Evolutionary conservation across 345 rosid species (phyloP), one percentile per base, ranked within the genome.

Genomic region (Eutrema heterophyllum): DNA sequence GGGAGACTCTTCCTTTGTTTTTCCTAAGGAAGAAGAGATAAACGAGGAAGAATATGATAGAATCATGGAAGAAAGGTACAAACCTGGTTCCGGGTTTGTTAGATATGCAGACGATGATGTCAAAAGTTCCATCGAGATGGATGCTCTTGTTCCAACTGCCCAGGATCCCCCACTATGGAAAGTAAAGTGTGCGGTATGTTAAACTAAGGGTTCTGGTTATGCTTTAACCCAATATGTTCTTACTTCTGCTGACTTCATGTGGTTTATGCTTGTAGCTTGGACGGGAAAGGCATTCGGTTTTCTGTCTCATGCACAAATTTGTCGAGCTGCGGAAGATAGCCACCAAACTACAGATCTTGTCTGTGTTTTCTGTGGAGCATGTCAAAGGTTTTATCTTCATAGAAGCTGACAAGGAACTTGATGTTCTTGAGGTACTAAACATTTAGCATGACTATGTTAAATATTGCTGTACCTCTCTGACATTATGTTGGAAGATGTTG

Each of bases 251-350:
- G 68, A 77, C 36, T 33, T 18, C 8, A 11, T 73, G 44, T 68
- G 59, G 71, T 49, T 70, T 80, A 49, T 80, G 41, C 43, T 35
- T 77, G 75, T 78, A 92, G 99, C 83, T 83, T 80, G 97, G 96
- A 62, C 88, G 92, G 16, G 97, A 95, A 84, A 84, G 77, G 79
- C 89, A 85, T 70, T 87, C 86, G 1, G 92, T 83, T 35, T 87
- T 95, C 78, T 95, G 97, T 73, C 88, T 95, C 61, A 95, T 90
- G 97, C 97, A 90, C 86, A 95, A 95, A 72, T 95, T 83, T 84
- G 84, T 83, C n/a, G 94, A 92, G 81, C 32, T 92, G 82, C 73
- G 83, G 60, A 78, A 87, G 77, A 78, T 88, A 5, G 92, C 88
- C 52, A 81, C 64, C 68, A 87, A 82, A 46, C 56, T 95, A 57